Evolutionary conservation across 805 yeast genomes (phyloP).

Genomic region (Yarrowia sp.): DNA sequence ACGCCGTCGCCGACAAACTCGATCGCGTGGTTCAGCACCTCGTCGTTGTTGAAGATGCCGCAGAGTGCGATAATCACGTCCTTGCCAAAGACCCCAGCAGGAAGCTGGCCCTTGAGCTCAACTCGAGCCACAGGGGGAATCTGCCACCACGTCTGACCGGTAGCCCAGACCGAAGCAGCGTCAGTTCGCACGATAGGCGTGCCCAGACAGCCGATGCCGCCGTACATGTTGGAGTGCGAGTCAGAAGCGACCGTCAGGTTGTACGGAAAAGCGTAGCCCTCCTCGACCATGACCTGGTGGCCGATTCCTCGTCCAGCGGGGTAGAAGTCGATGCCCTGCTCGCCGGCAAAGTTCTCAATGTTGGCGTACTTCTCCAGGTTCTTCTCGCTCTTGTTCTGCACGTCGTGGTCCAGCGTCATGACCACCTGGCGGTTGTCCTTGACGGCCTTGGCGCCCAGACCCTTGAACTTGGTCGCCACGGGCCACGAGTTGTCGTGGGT

Average conservation of each 20-base stretch:
- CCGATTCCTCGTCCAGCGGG: conserved; percentile 99
- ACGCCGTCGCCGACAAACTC: conserved; percentile 88
- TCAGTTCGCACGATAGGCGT: conserved; percentile 98
- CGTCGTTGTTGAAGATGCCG: conserved; percentile 87
- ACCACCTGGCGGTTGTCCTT: conserved; percentile 88
- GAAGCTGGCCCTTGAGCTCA: conserved; percentile 76
- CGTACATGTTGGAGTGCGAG: conserved; percentile 96
- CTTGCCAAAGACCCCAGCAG: conserved; percentile 88
- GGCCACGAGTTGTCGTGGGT: conserved; percentile 99
- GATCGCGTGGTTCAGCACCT: conserved; percentile 89
- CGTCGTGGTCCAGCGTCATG: conserved; percentile 96
- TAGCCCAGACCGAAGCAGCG: conserved; percentile 99
- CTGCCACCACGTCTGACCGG: conserved; percentile 99
- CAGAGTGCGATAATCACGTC: conserved; percentile 96
- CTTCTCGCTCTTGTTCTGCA: conserved; percentile 87
- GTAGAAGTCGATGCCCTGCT: conserved; percentile 92
- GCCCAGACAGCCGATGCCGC: conserved; percentile 94
- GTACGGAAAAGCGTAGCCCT: conserved; percentile 95
- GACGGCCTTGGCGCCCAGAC: conserved; percentile 83
- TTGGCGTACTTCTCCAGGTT: conserved; percentile 83
- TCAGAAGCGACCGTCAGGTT: conserved; percentile 95
- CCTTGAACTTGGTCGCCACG: conserved; percentile 93
- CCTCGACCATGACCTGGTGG: conserved; percentile 98
- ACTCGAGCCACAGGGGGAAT: conserved; percentile 98
- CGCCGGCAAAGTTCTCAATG: conserved; percentile 83